Evolutionary conservation across 257 asterid species (phyloP).

Genomic region (Rauvolfia tetraphylla): DNA sequence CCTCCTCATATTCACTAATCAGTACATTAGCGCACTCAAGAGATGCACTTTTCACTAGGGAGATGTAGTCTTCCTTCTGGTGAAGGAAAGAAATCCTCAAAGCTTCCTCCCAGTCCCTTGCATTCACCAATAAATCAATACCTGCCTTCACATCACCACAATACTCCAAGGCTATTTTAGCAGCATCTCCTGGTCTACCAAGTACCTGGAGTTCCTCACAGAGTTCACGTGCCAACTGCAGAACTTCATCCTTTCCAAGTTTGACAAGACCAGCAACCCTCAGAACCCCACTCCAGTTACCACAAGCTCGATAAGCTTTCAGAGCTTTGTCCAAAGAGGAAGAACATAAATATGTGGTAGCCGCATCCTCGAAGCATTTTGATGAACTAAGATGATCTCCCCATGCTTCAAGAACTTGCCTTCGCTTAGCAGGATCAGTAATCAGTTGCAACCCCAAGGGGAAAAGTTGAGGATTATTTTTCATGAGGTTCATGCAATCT

Average conservation of each 20-base stretch:
- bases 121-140: slow-evolving; percentile 60
- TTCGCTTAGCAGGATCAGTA: slow-evolving; percentile 44
- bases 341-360: slow-evolving; percentile 69
- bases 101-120: slow-evolving; percentile 98
- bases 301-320: slow-evolving; percentile 82
- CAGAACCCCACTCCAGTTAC: slow-evolving; percentile 85
- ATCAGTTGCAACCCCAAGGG: slow-evolving; percentile 76
- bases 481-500: slow-evolving; percentile 65
- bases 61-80: slow-evolving; percentile 62
- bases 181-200: slow-evolving; percentile 91
- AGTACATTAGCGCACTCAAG: slow-evolving; percentile 72
- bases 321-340: slow-evolving; percentile 75
- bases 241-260: slow-evolving; percentile 59
- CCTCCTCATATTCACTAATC: slow-evolving; percentile 71
- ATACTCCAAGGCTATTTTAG: slow-evolving; percentile 79
- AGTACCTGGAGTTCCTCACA: slow-evolving; percentile 88
- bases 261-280: slow-evolving; percentile 83
- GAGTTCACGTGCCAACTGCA: slow-evolving; percentile 84
- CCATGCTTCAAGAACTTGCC: slow-evolving; percentile 82
- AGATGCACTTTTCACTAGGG: slow-evolving; percentile 65
- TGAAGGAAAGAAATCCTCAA: slow-evolving; percentile 71
- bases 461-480: slow-evolving; percentile 75
- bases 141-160: slow-evolving; percentile 66
- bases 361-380: slow-evolving; percentile 89
- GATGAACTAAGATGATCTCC: slow-evolving; percentile 77